Base-by-base conservation (phyloP, 106 monocot species). In the Apostasia ramifera region DNA sequence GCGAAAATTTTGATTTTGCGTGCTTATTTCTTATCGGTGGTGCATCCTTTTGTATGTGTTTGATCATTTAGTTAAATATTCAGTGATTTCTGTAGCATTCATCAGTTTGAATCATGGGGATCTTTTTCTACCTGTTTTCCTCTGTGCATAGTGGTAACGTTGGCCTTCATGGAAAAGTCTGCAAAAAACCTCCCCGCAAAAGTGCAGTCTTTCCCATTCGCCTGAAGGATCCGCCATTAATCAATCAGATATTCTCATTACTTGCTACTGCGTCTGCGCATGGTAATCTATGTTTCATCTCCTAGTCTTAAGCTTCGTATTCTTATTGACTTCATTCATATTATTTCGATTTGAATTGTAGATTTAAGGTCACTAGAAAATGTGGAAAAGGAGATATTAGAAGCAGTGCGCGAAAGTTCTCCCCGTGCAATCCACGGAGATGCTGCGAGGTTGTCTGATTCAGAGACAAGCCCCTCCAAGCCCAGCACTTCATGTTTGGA, bases 321-420 rank as follows among this genome's bases (percentile, higher is more conserved):
- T 0, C 58, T n/a, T 9, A 4, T 26, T 14, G 39, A 4, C 14
- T 0, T 61, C 53, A 43, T 43, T 40, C 4, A 40, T 6, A 43
- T 61, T 10, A 7, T 44, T 6, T 2, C 12, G 10, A 39, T 9
- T 53, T 40, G 38, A 40, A 66, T 3, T 5, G 39, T 51, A 86
- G 86, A 86, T 60, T 61, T 82, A 45, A 69, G 78, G 44, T 59
- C 80, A 6, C 45, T 80, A 13, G 73, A 76, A 5, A 48, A 76
- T 11, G 9, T 71, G 6, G 79, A 76, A 55, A 73, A 60, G 53
- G 86, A 55, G 37, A 59, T 48, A 11, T 10, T 10, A 41, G 68
- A 81, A 37, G 61, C 55, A 37, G 14, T 64, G 0, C 77, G 74
- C 7, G 71, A 43, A 37, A 14, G 53, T 11, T 74, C 80, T 13